Evolutionary conservation across 768 basidiomycete species (phyloP), one percentile per base, ranked within the genome.

Genomic region (Hydnum rufescens): DNA sequence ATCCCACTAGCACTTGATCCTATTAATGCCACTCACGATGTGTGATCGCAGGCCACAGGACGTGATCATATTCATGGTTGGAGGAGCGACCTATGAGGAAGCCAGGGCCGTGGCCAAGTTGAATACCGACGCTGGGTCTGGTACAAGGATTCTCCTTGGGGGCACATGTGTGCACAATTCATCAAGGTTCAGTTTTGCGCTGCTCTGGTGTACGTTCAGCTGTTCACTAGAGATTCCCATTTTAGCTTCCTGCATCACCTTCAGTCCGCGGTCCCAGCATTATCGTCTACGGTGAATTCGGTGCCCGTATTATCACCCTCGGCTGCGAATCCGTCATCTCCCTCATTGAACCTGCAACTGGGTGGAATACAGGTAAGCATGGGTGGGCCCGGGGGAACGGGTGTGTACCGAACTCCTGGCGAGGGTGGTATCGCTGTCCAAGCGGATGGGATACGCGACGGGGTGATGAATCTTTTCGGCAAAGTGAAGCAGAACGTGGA

Each of bases 121-220:
- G 57, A 99, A 97, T 62, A 83, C 90, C 62, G 87, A 89, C 58
- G 61, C 69, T 16, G 70, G 74, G 5, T 71, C 76, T 13, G 82
- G 82, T 1, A 78, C 80, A 19, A 73, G 90, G 31, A 67, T 97
- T 39, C 64, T 99, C 2, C 74, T 99, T 3, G 95, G 93, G 1
- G 93, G 95, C 16, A 96, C 90, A 32, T 92, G 82, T 58, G 74
- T 99, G 8, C 92, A 95, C 64, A 97, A 96, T 61, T 95, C 93
- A 3, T 79, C 80, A 25, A 84, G 80, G 89, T 93, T 5, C 48
- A 60, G 28, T n/a, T n/a, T n/a, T n/a, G n/a, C n/a, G n/a, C n/a
- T n/a, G n/a, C n/a, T n/a, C n/a, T n/a, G n/a, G n/a, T n/a, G n/a
- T 59, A 31, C 26, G 22, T 22, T 39, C 8, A 16, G 4, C 55